A percentile compares a stretch with the other conserved stretches of the same genome.
Evolutionary conservation across 208 protist genomes (phyloP).

Genomic region (Trypanosoma lewisi): DNA sequence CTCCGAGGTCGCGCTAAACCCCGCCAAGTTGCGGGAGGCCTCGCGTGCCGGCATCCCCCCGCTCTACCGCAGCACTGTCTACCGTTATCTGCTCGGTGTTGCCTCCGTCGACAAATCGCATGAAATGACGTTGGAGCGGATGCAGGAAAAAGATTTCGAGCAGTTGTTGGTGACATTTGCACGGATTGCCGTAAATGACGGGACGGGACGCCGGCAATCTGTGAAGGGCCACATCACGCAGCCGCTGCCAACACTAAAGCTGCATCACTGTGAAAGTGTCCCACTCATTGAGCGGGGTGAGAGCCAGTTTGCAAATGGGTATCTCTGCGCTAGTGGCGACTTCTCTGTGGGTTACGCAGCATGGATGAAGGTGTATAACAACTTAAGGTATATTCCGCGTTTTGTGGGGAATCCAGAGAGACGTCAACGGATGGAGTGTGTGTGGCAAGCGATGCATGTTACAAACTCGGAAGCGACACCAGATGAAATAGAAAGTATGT

Average conservation of each 20-base stretch:
- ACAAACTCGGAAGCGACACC: slow-evolving; percentile 49
- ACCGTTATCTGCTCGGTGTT: slow-evolving; percentile 81
- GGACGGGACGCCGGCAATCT: slow-evolving; percentile 8
- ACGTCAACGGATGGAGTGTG: slow-evolving; percentile 43
- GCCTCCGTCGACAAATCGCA: slow-evolving; percentile 73
- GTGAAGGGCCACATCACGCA: slow-evolving; percentile 9
- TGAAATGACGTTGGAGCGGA: slow-evolving; percentile 82
- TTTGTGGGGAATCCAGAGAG: slow-evolving; percentile 33
- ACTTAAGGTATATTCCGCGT: slow-evolving; percentile 14
- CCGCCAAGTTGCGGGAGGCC: slow-evolving; percentile 72
- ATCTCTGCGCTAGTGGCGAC: slow-evolving; percentile 5
- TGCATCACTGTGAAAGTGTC: slow-evolving; percentile 6
- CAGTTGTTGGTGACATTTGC: slow-evolving; percentile 41
- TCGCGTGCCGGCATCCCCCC: slow-evolving; percentile 68
- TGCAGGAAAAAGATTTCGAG: slow-evolving; percentile 82
- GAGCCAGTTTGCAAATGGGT: slow-evolving; percentile 24
- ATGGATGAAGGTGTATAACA: slow-evolving; percentile 11
- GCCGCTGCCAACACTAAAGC: neutral
- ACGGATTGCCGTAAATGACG: slow-evolving; percentile 18
- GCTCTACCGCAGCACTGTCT: slow-evolving; percentile 66
- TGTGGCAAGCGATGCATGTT: slow-evolving; percentile 54
- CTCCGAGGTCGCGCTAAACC: slow-evolving; percentile 67
- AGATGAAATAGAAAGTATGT: slow-evolving; percentile 51
- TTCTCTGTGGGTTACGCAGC: slow-evolving; percentile 18
- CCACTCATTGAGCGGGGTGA: slow-evolving; percentile 18